Evolutionary conservation across 371 early-diverging fungal genomes (phyloP).

Genomic region (Funneliformis caledonium): DNA sequence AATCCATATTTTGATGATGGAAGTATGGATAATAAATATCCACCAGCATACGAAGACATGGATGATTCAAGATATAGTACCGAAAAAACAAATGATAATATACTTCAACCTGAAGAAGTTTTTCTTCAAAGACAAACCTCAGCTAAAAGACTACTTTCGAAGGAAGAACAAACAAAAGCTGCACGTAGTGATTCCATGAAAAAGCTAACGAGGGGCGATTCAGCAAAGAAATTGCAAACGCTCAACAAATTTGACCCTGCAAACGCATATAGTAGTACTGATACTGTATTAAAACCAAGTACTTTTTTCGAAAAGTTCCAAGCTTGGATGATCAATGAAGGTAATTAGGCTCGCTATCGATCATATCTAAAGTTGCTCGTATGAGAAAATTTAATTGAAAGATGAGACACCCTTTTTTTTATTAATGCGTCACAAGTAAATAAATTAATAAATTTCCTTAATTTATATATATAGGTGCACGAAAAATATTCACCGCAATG

Average conservation of each 20-base stretch:
- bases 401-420: neutral
- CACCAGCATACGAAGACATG: neutral
- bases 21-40: neutral
- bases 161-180: neutral
- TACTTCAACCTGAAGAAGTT: conserved; percentile 7
- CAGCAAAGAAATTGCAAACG: neutral
- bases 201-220: conserved; percentile 24
- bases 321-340: conserved; percentile 51
- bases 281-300: conserved; percentile 23
- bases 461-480: conserved; percentile 40
- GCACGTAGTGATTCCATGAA: neutral
- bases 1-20: conserved; percentile 12
- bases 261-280: conserved; percentile 1
- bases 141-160: neutral
- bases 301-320: conserved; percentile 36
- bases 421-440: neutral
- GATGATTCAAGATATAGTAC: neutral
- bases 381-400: no score
- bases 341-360: conserved; percentile 23
- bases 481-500: conserved; percentile 55
- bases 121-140: neutral
- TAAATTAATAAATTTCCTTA: neutral
- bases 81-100: neutral
- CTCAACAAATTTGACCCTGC: conserved; percentile 21
- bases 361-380: no score